These are phyloP conservation scores for Schizophyllum commune DNA, from an alignment of 1,284 basidiomycete species.

Conservation along the genomic window DNA sequence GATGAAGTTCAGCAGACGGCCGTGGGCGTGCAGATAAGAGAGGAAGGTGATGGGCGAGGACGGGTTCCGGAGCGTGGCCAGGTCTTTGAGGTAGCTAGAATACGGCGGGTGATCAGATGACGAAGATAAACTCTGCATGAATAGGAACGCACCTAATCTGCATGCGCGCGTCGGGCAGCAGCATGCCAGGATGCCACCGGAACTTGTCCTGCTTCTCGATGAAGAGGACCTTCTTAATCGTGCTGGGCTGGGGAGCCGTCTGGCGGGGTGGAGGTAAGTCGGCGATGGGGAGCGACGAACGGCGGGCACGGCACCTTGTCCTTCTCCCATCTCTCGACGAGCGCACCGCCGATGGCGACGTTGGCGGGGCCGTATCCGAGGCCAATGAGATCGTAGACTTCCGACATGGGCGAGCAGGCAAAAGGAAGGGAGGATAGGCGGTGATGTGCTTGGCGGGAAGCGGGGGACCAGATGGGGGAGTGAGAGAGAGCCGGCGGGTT, in stretches of 20 bases:
- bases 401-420: conserved; percentile 11
- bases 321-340: conserved; percentile 31
- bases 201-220: conserved; percentile 43
- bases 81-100: conserved; percentile 49
- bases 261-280: conserved; percentile 6
- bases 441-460: not conserved
- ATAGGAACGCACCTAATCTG: conserved; percentile 34
- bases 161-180: conserved; percentile 49
- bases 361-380: conserved; percentile 57
- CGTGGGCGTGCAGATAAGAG: conserved; percentile 45
- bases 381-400: conserved; percentile 41
- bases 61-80: conserved; percentile 50
- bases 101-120: not conserved
- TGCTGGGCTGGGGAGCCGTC: not conserved
- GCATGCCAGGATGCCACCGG: conserved; percentile 54
- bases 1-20: conserved; percentile 53
- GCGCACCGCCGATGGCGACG: conserved; percentile 47
- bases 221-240: conserved; percentile 37
- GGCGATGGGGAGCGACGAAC: not conserved
- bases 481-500: not conserved
- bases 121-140: conserved; percentile 5
- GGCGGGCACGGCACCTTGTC: not conserved
- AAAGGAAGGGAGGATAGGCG: conserved; percentile 3
- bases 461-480: not conserved
- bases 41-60: conserved; percentile 51